Conservation (phyloP, 345 rosid genomes). For the Eucalyptus tenuipes region DNA sequence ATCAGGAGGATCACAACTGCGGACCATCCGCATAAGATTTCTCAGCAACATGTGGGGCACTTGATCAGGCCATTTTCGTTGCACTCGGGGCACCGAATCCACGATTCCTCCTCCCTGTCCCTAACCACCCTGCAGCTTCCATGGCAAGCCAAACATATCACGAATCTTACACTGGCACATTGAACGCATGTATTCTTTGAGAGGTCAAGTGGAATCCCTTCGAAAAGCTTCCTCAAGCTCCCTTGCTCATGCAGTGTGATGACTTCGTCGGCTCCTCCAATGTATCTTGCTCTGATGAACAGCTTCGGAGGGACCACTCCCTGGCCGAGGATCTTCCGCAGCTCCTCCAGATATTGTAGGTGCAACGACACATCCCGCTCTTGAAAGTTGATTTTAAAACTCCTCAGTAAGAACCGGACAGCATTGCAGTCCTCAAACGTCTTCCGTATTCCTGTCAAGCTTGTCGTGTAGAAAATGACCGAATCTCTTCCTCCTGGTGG, state of each 20-base stretch:
- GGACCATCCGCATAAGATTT: neutral
- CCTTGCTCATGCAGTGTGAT: slow-evolving; percentile 67
- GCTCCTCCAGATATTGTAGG: slow-evolving; percentile 63
- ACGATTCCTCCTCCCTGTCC: slow-evolving; percentile 1
- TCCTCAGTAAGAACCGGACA: slow-evolving; percentile 48
- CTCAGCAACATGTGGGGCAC: slow-evolving; percentile 45
- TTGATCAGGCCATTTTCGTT: slow-evolving; percentile 80
- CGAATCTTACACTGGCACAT: slow-evolving; percentile 47
- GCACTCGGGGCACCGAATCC: slow-evolving; percentile 47
- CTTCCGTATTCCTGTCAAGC: slow-evolving; percentile 67
- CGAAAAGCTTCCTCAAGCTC: slow-evolving; percentile 60
- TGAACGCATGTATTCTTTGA: slow-evolving; percentile 14
- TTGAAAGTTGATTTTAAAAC: slow-evolving; percentile 31
- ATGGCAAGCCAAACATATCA: slow-evolving; percentile 58
- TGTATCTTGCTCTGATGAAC: slow-evolving; percentile 61
- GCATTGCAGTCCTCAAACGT: slow-evolving; percentile 71
- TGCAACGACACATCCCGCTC: slow-evolving; percentile 84
- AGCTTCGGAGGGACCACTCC: slow-evolving; percentile 66
- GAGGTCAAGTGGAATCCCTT: slow-evolving; percentile 22
- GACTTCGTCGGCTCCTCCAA: slow-evolving; percentile 88
- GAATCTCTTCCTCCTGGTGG: slow-evolving; percentile 64
- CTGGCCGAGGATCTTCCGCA: slow-evolving; percentile 45
- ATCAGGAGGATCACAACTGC: neutral
- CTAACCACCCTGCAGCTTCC: slow-evolving; percentile 51
- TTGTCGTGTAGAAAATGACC: slow-evolving; percentile 67